phyloP scores from a whole-genome alignment of 192 early-diverging fungal genomes.

The Rhizoclosmatium sp. region DNA sequence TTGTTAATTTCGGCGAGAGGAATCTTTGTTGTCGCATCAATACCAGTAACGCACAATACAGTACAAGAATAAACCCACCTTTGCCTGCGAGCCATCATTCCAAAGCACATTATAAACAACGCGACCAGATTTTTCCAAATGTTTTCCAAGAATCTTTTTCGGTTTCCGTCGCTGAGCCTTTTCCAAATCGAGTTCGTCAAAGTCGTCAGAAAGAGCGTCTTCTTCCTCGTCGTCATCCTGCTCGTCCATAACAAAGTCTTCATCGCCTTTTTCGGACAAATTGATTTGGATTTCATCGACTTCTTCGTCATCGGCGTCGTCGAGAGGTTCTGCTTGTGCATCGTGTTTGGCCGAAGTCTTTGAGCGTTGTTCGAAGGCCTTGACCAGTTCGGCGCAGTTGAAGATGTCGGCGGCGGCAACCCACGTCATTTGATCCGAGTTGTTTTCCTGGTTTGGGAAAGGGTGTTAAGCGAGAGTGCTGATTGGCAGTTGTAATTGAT shows the following conservation, averaged over 20 bases:
- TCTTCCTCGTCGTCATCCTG: not conserved
- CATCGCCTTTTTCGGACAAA: not conserved
- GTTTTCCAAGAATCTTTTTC: constrained; percentile 6
- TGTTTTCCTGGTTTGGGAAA: no score
- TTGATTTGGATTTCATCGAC: not conserved
- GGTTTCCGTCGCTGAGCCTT: not conserved
- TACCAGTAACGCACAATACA: no score
- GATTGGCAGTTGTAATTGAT: no score
- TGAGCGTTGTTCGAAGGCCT: not conserved
- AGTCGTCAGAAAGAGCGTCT: not conserved
- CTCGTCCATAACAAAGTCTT: not conserved
- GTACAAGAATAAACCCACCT: not conserved
- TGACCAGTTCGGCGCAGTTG: not conserved
- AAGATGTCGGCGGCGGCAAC: not conserved
- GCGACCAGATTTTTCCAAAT: not conserved
- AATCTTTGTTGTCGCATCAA: no score
- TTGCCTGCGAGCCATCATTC: constrained; percentile 11
- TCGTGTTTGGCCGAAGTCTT: not conserved
- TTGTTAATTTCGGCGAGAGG: not conserved
- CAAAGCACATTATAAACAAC: constrained; percentile 6
- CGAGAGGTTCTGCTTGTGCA: not conserved
- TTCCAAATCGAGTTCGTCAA: not conserved
- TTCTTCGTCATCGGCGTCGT: not conserved
- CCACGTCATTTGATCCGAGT: not conserved
- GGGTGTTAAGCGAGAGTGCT: no score